Conservation (phyloP, 192 early-diverging fungal genomes). For the Gaertneriomyces sp. region DNA sequence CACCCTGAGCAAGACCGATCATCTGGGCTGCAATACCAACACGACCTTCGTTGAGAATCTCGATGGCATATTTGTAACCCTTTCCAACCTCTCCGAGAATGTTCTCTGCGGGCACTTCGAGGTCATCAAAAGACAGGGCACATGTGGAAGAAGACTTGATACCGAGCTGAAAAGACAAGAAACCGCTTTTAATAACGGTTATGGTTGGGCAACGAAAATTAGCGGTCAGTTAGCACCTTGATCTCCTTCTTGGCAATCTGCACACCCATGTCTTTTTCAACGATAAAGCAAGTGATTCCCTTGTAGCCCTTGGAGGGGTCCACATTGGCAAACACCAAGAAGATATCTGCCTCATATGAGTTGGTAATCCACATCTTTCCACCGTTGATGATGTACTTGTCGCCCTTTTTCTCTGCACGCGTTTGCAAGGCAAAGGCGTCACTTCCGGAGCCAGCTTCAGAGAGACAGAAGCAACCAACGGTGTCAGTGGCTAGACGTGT, state of each 20-base stretch:
- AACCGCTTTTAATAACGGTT: background rate
- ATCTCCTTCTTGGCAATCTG: conserved; percentile 92
- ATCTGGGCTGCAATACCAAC: conserved; percentile 99
- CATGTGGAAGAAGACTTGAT: conserved; percentile 97
- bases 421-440: conserved; percentile 94
- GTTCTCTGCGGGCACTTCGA: conserved; percentile 79
- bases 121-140: conserved; percentile 86
- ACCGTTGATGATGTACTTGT: conserved; percentile 82
- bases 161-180: conserved; percentile 61
- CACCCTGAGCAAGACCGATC: conserved; percentile 94
- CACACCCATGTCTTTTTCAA: conserved; percentile 90
- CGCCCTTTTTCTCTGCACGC: conserved; percentile 77
- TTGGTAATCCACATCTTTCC: conserved; percentile 70
- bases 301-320: conserved; percentile 90
- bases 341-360: conserved; percentile 92
- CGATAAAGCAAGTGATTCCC: conserved; percentile 96
- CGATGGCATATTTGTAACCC: conserved; percentile 98
- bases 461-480: conserved; percentile 91
- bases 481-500: conserved; percentile 76
- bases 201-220: background rate
- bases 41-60: conserved; percentile 96
- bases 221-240: conserved; percentile 52
- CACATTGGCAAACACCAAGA: conserved; percentile 98
- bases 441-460: conserved; percentile 86
- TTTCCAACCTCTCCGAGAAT: conserved; percentile 90